Evolutionary conservation across 345 rosid genomes (phyloP), one percentile per base, ranked within the genome.

Genomic region (Lepidium sativum): DNA sequence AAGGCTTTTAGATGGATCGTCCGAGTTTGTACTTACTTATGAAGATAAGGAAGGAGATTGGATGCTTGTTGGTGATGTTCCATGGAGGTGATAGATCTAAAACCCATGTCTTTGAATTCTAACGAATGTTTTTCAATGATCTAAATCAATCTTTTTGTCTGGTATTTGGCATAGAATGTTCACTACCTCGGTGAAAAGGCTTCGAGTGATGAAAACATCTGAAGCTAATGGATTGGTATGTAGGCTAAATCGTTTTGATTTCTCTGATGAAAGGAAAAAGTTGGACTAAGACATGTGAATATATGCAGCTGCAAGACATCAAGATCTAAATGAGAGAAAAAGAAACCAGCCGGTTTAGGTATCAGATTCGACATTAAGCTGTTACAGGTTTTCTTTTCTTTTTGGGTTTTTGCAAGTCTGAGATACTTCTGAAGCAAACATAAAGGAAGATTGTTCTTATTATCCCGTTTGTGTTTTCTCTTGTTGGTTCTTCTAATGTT

Each of bases 21-120:
- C 94, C 8, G 98, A 83, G 61, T n/a, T n/a, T n/a, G n/a, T n/a
- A n/a, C n/a, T n/a, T n/a, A n/a, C n/a, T n/a, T n/a, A n/a, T n/a
- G n/a, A n/a, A n/a, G n/a, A n/a, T n/a, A n/a, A n/a, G n/a, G n/a
- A n/a, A n/a, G n/a, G n/a, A n/a, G n/a, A n/a, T n/a, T n/a, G n/a
- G n/a, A n/a, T n/a, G n/a, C n/a, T n/a, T n/a, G n/a, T n/a, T n/a
- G n/a, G n/a, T n/a, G 98, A 92, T 80, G 96, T 92, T 67, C 98
- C 98, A 23, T 92, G 98, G 98, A 76, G 91, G 97, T 92, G 81
- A 78, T 48, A 59, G 9, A n/a, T n/a, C n/a, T n/a, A n/a, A n/a
- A 18, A 65, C 31, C 41, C 11, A 49, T 16, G 12, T 47, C 13
- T n/a, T 3, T 38, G 42, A 27, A 21, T 6, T 63, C 14, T 21